Conservation (phyloP, 2,329 filamentous ascomycete genomes). For the Tolypocladium endophyticum region DNA sequence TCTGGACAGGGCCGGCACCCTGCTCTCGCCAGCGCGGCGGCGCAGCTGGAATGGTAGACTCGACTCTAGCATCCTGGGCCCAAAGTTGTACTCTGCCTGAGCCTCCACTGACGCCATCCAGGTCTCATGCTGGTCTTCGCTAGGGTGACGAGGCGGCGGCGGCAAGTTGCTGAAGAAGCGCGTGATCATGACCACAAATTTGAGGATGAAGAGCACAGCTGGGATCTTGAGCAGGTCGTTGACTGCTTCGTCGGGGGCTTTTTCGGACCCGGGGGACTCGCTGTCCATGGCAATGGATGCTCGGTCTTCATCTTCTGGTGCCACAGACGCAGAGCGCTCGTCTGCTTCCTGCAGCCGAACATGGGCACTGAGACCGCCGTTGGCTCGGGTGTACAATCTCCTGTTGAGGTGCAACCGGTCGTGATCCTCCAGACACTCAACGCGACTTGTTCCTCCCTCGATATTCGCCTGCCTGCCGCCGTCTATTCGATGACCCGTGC, state of each 20-base stretch:
- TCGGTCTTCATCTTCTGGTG: background rate
- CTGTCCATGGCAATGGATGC: background rate
- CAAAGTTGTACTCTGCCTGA: background rate
- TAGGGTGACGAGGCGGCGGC: background rate
- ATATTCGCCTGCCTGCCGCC: background rate
- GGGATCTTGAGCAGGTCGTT: background rate
- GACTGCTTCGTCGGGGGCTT: background rate
- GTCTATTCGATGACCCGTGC: background rate
- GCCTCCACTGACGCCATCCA: background rate
- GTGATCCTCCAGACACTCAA: background rate
- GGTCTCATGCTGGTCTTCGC: background rate
- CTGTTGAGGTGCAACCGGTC: background rate
- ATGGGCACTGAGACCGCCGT: background rate
- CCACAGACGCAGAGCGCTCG: background rate
- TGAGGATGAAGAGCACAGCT: constrained; percentile 1
- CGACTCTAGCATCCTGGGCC: background rate
- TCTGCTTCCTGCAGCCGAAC: background rate
- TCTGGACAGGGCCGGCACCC: background rate
- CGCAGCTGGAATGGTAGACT: background rate
- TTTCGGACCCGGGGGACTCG: background rate
- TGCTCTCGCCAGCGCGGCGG: background rate
- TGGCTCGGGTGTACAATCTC: background rate
- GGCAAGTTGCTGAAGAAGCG: background rate
- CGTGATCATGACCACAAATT: background rate
- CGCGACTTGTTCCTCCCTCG: background rate